These are phyloP conservation scores for Thinopyrum elongatum DNA, from an alignment of 176 grass and related monocot species.

Conservation along the genomic window DNA sequence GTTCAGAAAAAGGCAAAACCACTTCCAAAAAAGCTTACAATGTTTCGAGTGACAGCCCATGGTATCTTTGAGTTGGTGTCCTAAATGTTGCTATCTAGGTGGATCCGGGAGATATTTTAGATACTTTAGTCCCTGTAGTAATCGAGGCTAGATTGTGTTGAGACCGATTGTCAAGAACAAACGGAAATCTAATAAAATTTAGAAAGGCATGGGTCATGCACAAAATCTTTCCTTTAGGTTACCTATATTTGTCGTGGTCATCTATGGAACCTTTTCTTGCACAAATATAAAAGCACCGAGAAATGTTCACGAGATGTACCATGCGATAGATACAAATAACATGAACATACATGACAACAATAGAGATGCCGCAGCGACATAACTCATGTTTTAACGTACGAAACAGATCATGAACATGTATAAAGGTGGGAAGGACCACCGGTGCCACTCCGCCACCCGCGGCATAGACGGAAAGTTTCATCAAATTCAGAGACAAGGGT, in stretches of 20 bases:
- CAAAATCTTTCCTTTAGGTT: neutral
- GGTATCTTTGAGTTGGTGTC: neutral
- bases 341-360: neutral
- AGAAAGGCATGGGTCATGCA: neutral
- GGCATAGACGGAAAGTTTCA: too few relatives aligned
- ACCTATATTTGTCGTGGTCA: neutral
- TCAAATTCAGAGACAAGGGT: too few relatives aligned
- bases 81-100: neutral
- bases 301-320: neutral
- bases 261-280: neutral
- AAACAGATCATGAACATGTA: neutral
- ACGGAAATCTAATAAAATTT: neutral
- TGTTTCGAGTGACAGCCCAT: neutral
- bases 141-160: neutral
- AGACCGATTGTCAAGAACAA: neutral
- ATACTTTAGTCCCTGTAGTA: neutral
- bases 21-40: neutral
- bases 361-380: rapidly evolving
- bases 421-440: too few relatives aligned
- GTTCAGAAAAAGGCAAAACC: neutral
- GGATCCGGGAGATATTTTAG: neutral
- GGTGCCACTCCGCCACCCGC: too few relatives aligned
- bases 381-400: rapidly evolving
- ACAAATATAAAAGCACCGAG: neutral
- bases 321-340: neutral